A percentile compares a stretch with the other conserved stretches of the same genome.
These are phyloP conservation scores for Leccinellum albellum DNA, from an alignment of 768 basidiomycete genomes.

Conservation along the genomic window DNA sequence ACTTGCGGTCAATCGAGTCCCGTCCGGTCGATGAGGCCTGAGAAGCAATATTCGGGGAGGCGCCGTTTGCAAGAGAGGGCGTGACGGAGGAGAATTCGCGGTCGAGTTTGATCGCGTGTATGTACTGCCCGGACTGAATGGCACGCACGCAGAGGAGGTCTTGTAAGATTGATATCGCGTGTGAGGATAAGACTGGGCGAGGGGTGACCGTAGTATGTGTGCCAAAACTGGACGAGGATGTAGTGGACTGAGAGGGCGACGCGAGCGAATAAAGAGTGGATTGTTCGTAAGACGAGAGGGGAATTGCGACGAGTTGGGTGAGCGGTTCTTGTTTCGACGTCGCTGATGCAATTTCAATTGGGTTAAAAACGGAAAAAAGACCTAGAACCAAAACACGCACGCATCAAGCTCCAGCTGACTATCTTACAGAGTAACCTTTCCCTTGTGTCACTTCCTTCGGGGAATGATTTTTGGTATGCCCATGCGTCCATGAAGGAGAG, in stretches of 20 bases:
- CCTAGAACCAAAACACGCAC: slow-evolving; percentile 42
- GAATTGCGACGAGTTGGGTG: slow-evolving; percentile 58
- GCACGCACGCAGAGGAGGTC: slow-evolving; percentile 79
- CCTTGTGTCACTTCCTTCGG: slow-evolving; percentile 52
- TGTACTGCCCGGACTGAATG: slow-evolving; percentile 65
- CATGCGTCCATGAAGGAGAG: slow-evolving; percentile 67
- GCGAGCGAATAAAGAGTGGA: slow-evolving; percentile 53
- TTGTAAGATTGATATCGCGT: slow-evolving; percentile 58
- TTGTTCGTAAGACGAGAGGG: slow-evolving; percentile 66
- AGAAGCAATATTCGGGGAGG: slow-evolving; percentile 19
- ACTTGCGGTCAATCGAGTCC: slow-evolving; percentile 47
- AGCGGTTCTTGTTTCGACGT: slow-evolving; percentile 56
- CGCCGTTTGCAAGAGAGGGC: slow-evolving; percentile 19
- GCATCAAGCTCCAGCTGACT: slow-evolving; percentile 63
- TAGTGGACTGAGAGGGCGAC: slow-evolving; percentile 39
- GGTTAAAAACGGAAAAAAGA: background rate
- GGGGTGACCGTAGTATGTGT: background rate
- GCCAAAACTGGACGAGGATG: slow-evolving; percentile 15
- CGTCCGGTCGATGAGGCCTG: slow-evolving; percentile 20
- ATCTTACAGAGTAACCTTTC: slow-evolving; percentile 54
- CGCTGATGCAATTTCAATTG: slow-evolving; percentile 36
- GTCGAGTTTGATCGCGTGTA: slow-evolving; percentile 75
- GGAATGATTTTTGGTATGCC: slow-evolving; percentile 70
- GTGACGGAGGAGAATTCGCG: slow-evolving; percentile 51
- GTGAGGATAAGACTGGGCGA: slow-evolving; percentile 33